Percentiles rank a stretch among this genome's conserved stretches.
phyloP scores from a whole-genome alignment of 345 rosid genomes.

The Raphanus sativus region DNA sequence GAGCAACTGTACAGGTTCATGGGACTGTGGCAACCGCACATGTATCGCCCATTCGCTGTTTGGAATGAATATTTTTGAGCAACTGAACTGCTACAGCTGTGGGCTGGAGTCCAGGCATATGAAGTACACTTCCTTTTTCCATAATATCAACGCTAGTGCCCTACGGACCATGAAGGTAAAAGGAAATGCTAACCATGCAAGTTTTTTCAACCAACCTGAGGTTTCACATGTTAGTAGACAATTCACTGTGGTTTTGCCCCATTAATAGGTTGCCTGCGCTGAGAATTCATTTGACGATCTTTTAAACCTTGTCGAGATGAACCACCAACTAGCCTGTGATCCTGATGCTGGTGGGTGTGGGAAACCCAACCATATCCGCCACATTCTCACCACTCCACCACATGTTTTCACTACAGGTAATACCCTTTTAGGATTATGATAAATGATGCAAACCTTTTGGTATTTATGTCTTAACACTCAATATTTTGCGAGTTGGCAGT shows the following conservation, averaged over 20 bases:
- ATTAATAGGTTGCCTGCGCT: conserved; percentile 56
- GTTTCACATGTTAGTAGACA: background rate
- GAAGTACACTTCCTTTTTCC: conserved; percentile 90
- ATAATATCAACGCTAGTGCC: conserved; percentile 87
- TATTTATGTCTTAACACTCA: conserved; percentile 4
- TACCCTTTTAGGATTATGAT: background rate
- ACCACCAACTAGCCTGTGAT: conserved; percentile 92
- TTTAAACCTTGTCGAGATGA: conserved; percentile 78
- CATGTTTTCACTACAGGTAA: conserved; percentile 86
- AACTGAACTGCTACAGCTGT: conserved; percentile 76
- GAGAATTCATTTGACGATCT: conserved; percentile 81
- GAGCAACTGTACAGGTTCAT: conserved; percentile 59
- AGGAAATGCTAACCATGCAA: conserved; percentile 5
- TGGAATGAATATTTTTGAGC: conserved; percentile 86
- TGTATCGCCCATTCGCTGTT: conserved; percentile 88
- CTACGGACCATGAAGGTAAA: conserved; percentile 78
- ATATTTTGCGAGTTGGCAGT: conserved; percentile 50
- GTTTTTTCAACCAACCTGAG: background rate
- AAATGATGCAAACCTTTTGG: conserved; percentile 12
- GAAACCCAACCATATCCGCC: conserved; percentile 74
- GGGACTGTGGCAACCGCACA: conserved; percentile 74
- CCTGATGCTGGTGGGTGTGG: conserved; percentile 86
- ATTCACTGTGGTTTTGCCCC: conserved; percentile 11
- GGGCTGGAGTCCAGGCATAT: conserved; percentile 82
- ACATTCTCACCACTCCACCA: conserved; percentile 70